Conservation (phyloP, 495 filamentous ascomycete species). For the Darksidea phi region DNA sequence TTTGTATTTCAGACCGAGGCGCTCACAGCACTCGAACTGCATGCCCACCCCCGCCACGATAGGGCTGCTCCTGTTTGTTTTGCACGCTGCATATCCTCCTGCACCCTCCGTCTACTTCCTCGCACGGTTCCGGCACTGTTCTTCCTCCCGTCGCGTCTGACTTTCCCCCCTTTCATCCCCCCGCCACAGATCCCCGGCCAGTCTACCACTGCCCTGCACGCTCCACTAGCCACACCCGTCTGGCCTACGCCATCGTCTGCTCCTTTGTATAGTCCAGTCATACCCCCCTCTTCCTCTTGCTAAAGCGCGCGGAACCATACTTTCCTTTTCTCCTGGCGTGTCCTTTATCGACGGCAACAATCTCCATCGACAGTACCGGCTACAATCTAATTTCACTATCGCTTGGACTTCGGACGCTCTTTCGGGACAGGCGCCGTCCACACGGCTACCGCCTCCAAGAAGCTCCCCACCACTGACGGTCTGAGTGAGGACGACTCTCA, state of each 20-base stretch:
- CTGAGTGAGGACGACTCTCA: background rate
- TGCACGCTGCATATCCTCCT: constrained; percentile 26
- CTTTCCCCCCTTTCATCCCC: constrained; percentile 10
- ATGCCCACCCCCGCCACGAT: constrained; percentile 16
- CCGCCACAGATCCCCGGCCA: background rate
- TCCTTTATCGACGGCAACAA: background rate
- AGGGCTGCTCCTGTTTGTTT: constrained; percentile 27
- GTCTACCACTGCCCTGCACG: background rate
- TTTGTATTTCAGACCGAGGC: constrained; percentile 1
- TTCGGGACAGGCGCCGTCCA: constrained; percentile 10
- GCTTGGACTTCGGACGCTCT: constrained; percentile 27
- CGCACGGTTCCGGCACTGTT: too few species aligned
- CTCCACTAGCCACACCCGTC: constrained; percentile 21
- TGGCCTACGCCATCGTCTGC: constrained; percentile 31
- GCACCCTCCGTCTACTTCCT: constrained; percentile 20
- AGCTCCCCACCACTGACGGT: constrained; percentile 1
- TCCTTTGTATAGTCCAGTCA: constrained; percentile 18
- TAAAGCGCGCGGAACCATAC: background rate
- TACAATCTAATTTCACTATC: constrained; percentile 15
- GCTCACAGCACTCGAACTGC: constrained; percentile 4
- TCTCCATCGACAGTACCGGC: background rate
- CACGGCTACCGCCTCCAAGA: background rate
- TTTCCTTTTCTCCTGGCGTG: background rate
- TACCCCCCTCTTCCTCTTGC: background rate
- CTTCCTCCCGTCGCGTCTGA: too few species aligned